Evolutionary conservation across 2,329 filamentous ascomycete species (phyloP).

Genomic region (Scortechinia acanthostroma): DNA sequence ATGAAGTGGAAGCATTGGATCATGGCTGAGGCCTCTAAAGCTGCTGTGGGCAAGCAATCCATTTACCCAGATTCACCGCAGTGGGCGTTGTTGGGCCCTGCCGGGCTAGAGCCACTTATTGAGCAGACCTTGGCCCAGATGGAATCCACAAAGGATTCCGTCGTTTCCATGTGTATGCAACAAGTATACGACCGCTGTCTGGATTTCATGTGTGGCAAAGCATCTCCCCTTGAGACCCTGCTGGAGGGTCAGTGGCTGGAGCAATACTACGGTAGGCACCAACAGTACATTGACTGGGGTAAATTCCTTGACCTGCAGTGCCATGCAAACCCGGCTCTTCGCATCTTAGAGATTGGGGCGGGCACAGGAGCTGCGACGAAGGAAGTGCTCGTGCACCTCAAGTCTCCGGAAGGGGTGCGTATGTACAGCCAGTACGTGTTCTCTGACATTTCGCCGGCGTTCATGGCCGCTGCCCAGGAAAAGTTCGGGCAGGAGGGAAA

Average conservation of each 20-base stretch:
- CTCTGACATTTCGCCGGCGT: conserved; percentile 2
- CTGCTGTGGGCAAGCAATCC: neutral
- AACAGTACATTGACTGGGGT: too few species aligned
- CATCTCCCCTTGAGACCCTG: too few species aligned
- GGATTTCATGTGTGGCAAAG: too few species aligned
- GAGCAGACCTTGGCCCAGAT: too few species aligned
- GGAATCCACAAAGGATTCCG: too few species aligned
- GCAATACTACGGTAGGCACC: too few species aligned
- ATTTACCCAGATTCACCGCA: neutral
- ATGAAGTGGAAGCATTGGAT: neutral
- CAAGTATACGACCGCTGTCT: too few species aligned
- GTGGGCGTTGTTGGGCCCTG: neutral
- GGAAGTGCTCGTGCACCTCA: conserved; percentile 3
- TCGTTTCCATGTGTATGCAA: too few species aligned
- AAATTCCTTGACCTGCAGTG: conserved; percentile 6
- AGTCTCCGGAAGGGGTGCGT: neutral
- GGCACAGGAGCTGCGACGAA: conserved; percentile 6
- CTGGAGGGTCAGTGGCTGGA: too few species aligned
- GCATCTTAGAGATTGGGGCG: conserved; percentile 5
- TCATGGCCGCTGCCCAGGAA: neutral
- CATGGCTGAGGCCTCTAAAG: neutral
- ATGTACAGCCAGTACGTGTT: neutral
- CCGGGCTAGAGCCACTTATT: neutral
- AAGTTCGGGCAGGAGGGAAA: neutral
- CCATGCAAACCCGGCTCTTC: conserved; percentile 7